Conservation (phyloP, 768 basidiomycete genomes). For the Russula emetica region DNA sequence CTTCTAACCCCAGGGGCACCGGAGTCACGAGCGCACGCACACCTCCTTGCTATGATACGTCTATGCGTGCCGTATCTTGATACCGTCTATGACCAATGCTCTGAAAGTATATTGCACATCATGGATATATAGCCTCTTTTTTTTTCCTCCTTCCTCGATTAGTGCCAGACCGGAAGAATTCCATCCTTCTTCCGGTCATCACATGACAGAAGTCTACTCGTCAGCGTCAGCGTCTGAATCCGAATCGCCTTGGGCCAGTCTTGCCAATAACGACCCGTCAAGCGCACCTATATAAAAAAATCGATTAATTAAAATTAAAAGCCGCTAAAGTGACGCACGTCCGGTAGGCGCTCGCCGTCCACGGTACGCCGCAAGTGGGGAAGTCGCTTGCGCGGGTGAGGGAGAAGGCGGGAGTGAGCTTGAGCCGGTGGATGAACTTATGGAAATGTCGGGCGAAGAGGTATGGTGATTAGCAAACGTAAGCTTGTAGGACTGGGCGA, state of each 20-base stretch:
- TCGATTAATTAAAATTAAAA: background rate
- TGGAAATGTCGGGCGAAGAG: conserved; percentile 20
- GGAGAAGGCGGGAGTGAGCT: conserved; percentile 26
- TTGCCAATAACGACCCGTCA: conserved; percentile 26
- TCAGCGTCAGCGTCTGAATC: conserved; percentile 23
- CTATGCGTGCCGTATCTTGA: too few relatives aligned
- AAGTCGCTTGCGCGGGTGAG: conserved; percentile 13
- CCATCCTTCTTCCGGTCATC: background rate
- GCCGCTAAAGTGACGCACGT: conserved; percentile 18
- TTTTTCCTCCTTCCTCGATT: background rate
- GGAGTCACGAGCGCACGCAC: background rate
- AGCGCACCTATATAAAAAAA: conserved; percentile 20
- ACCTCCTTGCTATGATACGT: background rate
- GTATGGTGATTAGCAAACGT: conserved; percentile 11
- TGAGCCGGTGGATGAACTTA: conserved; percentile 19
- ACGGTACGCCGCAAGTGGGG: conserved; percentile 27
- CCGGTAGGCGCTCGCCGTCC: conserved; percentile 26
- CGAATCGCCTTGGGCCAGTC: conserved; percentile 23
- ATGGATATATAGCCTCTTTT: background rate
- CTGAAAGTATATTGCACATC: background rate
- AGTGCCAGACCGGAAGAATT: background rate
- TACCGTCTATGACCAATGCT: background rate
- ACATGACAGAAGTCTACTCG: conserved; percentile 8
- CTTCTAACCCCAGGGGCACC: background rate
- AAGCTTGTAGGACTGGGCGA: conserved; percentile 26